Conservation (phyloP, 805 yeast species). For the Pichia californica region DNA sequence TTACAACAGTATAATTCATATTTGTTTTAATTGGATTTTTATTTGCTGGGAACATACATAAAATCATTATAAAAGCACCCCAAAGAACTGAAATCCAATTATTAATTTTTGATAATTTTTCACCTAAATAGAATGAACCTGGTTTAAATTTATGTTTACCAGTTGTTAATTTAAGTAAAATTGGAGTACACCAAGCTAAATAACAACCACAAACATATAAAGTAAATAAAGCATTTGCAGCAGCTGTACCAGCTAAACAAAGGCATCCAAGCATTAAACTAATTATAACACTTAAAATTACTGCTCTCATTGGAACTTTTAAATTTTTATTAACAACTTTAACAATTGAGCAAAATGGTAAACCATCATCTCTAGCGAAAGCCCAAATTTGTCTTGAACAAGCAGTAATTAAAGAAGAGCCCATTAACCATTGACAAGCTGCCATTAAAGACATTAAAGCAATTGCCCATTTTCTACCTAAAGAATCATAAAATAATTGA, state of each 20-base stretch:
- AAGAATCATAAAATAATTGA: conserved; percentile 40
- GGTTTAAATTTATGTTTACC: conserved; percentile 37
- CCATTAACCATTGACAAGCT: conserved; percentile 43
- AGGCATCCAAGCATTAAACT: conserved; percentile 35
- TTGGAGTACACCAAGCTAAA: conserved; percentile 40
- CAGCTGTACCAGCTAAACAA: conserved; percentile 35
- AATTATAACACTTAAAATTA: conserved; percentile 33
- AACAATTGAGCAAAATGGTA: conserved; percentile 37
- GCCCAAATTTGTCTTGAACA: conserved; percentile 48
- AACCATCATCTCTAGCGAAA: conserved; percentile 45
- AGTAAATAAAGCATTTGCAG: conserved; percentile 43
- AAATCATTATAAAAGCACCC: conserved; percentile 25
- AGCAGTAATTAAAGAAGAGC: conserved; percentile 40
- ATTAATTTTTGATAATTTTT: conserved; percentile 26
- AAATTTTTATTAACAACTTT: conserved; percentile 37
- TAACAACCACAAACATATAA: conserved; percentile 39
- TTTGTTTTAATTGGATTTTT: conserved; percentile 16
- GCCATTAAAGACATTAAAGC: conserved; percentile 44
- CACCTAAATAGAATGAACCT: conserved; percentile 39
- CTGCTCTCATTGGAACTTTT: conserved; percentile 40
- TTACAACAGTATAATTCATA: conserved; percentile 32
- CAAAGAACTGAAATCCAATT: conserved; percentile 30
- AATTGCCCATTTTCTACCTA: conserved; percentile 44
- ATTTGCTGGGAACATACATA: conserved; percentile 37
- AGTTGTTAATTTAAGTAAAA: conserved; percentile 33